Evolutionary conservation across 352 stramenopile species (phyloP).

Genomic region (Globisporangium orthogonon): DNA sequence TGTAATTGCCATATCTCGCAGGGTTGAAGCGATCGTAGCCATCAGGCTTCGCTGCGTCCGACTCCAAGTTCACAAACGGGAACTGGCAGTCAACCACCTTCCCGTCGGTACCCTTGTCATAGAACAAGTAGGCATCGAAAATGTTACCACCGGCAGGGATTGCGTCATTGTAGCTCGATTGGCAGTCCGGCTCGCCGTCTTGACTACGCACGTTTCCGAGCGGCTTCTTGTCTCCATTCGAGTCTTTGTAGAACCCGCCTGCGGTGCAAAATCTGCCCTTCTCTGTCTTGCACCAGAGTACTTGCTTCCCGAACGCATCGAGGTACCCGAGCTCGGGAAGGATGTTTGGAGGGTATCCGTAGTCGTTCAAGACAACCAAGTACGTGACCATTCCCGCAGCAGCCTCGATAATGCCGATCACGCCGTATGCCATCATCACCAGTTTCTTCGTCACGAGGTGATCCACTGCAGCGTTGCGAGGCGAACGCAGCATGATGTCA

Average conservation of each 20-base stretch:
- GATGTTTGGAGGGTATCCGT: slow-evolving; percentile 64
- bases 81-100: slow-evolving; percentile 83
- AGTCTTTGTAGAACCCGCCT: slow-evolving; percentile 9
- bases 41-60: slow-evolving; percentile 22
- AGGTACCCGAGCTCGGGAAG: slow-evolving; percentile 64
- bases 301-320: slow-evolving; percentile 54
- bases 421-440: slow-evolving; percentile 80
- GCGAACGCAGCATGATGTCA: slow-evolving; percentile 83
- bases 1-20: slow-evolving; percentile 44
- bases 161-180: slow-evolving; percentile 33
- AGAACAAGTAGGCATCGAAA: slow-evolving; percentile 81
- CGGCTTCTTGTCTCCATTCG: slow-evolving; percentile 17
- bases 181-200: slow-evolving; percentile 31
- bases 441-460: slow-evolving; percentile 87
- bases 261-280: slow-evolving; percentile 51
- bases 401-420: slow-evolving; percentile 88
- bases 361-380: slow-evolving; percentile 84
- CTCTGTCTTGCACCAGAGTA: slow-evolving; percentile 72
- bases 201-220: slow-evolving; percentile 22
- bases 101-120: slow-evolving; percentile 46
- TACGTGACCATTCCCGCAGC: slow-evolving; percentile 86
- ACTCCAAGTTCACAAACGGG: slow-evolving; percentile 66
- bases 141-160: slow-evolving; percentile 52
- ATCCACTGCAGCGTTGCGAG: slow-evolving; percentile 75
- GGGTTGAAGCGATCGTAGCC: slow-evolving; percentile 41